Conservation (phyloP, 1,284 basidiomycete genomes). For the Tetrapyrgos nigripes region DNA sequence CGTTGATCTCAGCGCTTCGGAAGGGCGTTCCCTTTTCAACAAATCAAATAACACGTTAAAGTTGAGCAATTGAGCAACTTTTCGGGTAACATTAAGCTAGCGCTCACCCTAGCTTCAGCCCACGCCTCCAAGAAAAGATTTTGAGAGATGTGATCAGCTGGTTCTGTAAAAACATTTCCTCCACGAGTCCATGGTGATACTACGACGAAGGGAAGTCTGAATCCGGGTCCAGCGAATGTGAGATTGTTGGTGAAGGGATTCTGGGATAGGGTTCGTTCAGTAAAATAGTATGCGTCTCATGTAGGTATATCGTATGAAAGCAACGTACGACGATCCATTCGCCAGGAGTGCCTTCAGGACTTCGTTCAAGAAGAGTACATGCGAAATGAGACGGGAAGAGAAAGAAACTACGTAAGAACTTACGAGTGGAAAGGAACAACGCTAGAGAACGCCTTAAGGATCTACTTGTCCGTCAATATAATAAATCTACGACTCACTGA, state of each 20-base stretch:
- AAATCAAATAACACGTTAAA: too few species aligned
- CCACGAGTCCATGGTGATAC: constrained; percentile 15
- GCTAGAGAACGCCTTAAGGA: not conserved
- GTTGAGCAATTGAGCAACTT: not conserved
- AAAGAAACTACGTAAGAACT: not conserved
- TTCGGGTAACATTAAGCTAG: not conserved
- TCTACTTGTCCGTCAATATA: not conserved
- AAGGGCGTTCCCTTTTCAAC: constrained; percentile 9
- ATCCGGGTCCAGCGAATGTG: constrained; percentile 10
- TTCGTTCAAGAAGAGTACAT: not conserved
- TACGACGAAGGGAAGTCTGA: constrained; percentile 8
- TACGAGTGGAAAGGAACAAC: constrained; percentile 13
- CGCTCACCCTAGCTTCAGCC: constrained; percentile 10
- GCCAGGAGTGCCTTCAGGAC: constrained; percentile 8
- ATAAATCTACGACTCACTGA: constrained; percentile 5
- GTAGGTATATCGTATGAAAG: too few species aligned
- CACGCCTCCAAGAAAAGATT: constrained; percentile 12
- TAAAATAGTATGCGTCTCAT: not conserved
- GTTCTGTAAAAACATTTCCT: constrained; percentile 12
- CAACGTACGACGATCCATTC: constrained; percentile 13
- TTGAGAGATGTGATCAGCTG: constrained; percentile 13
- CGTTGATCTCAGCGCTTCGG: constrained; percentile 11
- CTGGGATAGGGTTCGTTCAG: not conserved
- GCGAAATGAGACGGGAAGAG: too few species aligned
- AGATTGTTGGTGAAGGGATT: constrained; percentile 12